Conservation (phyloP, 2,329 filamentous ascomycete genomes). For the Stagonosporopsis chrysanthemi region DNA sequence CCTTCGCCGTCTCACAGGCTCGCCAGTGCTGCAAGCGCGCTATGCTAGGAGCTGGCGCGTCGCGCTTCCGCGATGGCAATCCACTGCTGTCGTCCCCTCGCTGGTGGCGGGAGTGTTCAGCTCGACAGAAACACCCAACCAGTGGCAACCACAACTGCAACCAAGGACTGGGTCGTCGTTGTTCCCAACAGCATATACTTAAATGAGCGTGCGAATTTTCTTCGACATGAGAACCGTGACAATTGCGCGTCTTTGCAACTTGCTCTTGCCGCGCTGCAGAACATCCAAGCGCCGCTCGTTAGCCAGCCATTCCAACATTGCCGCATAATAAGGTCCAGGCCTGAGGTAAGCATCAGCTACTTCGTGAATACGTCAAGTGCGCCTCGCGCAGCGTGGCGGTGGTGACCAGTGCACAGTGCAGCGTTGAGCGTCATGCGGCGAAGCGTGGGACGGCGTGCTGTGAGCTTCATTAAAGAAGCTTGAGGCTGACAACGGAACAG, state of each 20-base stretch:
- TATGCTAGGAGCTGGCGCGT: conserved; percentile 30
- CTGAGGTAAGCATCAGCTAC: conserved; percentile 31
- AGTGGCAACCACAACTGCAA: conserved; percentile 27
- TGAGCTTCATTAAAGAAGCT: conserved; percentile 23
- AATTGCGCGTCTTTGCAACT: conserved; percentile 3
- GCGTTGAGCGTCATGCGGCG: conserved; percentile 9
- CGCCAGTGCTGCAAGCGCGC: conserved; percentile 21
- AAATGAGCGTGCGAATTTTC: conserved; percentile 21
- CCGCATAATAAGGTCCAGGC: conserved; percentile 21
- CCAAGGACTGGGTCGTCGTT: conserved; percentile 34
- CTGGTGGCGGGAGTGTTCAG: conserved; percentile 31
- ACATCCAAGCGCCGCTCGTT: conserved; percentile 19
- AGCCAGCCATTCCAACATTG: conserved; percentile 24
- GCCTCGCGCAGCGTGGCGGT: conserved; percentile 14
- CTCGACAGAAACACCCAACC: conserved; percentile 34
- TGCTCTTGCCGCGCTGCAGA: conserved; percentile 7
- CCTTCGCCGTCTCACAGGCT: conserved; percentile 33
- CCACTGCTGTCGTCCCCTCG: conserved; percentile 24
- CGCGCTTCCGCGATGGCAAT: conserved; percentile 35
- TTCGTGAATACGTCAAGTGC: conserved; percentile 11
- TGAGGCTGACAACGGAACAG: conserved; percentile 39
- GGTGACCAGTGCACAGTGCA: conserved; percentile 3
- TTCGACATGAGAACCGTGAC: neutral
- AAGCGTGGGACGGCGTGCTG: conserved; percentile 1
- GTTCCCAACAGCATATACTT: conserved; percentile 29